Evolutionary conservation across 208 protist genomes (phyloP).

Genomic region (Leishmania martiniquensis): DNA sequence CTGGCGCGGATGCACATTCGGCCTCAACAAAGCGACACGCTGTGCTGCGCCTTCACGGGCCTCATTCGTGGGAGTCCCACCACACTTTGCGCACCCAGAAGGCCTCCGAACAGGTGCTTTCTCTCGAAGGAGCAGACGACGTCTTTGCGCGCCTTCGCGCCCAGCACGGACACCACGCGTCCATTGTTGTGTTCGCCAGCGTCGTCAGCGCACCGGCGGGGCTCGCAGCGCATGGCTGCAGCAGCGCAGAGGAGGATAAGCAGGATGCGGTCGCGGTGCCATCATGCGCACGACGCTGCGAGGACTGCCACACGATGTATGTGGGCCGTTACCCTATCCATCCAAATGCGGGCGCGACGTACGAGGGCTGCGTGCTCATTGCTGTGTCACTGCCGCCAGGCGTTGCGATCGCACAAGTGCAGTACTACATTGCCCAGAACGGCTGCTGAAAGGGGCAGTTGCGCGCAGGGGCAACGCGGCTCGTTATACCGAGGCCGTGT

Average conservation of each 20-base stretch:
- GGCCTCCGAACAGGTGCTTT: constrained; percentile 26
- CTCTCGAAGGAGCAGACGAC: constrained; percentile 19
- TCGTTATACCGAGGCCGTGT: not conserved
- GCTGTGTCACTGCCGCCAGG: constrained; percentile 17
- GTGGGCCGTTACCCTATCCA: constrained; percentile 39
- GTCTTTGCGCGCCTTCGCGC: constrained; percentile 9
- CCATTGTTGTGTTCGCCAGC: constrained; percentile 38
- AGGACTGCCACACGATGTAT: constrained; percentile 25
- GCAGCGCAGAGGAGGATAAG: not conserved
- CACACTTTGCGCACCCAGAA: constrained; percentile 2
- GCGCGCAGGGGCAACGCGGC: not conserved
- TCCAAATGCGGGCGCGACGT: constrained; percentile 7
- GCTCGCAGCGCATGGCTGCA: not conserved
- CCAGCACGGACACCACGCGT: constrained; percentile 2
- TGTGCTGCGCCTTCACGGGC: not conserved
- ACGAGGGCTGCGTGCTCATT: constrained; percentile 21
- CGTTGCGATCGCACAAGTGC: constrained; percentile 14
- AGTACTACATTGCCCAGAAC: constrained; percentile 15
- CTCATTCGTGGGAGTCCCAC: not conserved
- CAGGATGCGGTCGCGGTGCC: not conserved
- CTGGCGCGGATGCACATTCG: not conserved
- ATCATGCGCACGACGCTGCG: not conserved
- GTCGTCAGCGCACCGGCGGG: constrained; percentile 2
- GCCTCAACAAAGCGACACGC: not conserved
- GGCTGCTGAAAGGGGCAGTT: constrained; percentile 10